Percentiles rank a stretch among this genome's conserved stretches.
These are phyloP conservation scores for Arabidopsis lyrata DNA, from an alignment of 441 rosid species.

Conservation along the genomic window DNA sequence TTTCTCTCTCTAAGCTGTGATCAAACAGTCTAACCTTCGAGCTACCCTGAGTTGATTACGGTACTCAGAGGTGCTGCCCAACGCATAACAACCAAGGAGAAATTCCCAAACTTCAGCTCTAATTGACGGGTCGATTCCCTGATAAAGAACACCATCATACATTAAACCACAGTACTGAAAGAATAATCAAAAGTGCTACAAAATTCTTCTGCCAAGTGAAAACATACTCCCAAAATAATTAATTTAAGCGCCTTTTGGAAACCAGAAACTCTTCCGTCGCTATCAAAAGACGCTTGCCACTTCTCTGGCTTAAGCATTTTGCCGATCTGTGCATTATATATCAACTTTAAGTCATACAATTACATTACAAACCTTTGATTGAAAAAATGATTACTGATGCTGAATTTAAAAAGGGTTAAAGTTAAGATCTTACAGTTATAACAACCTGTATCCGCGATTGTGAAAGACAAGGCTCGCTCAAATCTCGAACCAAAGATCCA, in stretches of 20 bases:
- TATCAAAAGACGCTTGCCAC: constrained; percentile 81
- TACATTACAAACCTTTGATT: background rate
- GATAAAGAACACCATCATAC: constrained; percentile 46
- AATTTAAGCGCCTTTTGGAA: constrained; percentile 83
- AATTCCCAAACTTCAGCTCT: constrained; percentile 99
- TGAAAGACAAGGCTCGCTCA: constrained; percentile 88
- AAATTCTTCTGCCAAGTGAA: background rate
- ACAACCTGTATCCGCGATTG: constrained; percentile 85
- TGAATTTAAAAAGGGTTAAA: constrained; percentile 19
- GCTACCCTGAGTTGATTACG: constrained; percentile 79
- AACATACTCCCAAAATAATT: constrained; percentile 87
- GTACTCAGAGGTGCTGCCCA: constrained; percentile 82
- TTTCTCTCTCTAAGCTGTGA: constrained; percentile 9
- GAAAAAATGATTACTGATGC: background rate
- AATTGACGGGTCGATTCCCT: constrained; percentile 96
- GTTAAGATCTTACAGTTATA: constrained; percentile 57
- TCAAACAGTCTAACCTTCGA: constrained; percentile 64
- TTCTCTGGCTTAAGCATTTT: constrained; percentile 94
- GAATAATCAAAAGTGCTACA: constrained; percentile 12
- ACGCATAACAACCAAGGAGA: constrained; percentile 91
- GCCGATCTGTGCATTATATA: constrained; percentile 59
- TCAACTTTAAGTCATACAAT: background rate
- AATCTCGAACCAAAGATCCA: constrained; percentile 76
- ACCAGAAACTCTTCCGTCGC: constrained; percentile 80
- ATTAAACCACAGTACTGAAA: constrained; percentile 15